Base-by-base conservation (phyloP, 1,284 basidiomycete genomes). In the Boletus austroedulis region DNA sequence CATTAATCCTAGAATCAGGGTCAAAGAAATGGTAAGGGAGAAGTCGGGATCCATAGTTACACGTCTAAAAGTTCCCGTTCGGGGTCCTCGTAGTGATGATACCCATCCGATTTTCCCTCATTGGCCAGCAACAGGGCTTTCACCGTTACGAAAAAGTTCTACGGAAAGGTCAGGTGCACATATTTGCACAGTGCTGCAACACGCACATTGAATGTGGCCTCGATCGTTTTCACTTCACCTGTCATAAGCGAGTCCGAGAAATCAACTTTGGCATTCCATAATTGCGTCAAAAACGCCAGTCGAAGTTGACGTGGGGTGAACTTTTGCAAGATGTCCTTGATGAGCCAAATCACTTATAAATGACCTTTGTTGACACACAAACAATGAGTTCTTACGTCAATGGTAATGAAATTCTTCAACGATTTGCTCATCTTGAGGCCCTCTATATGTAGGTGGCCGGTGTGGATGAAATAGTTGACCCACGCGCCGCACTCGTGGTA, bases 381-480 rank as follows among this genome's bases (percentile, higher is more conserved):
- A 34, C 14, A 41, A 41, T 14, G 38, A 31, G n/a, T 72, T n/a
- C 88, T 75, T 69, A 94, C 94, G 69, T 97, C 92, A 66, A 99
- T 97, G 9, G 96, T 97, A 69, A 99, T 98, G 69, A 99, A 99
- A 73, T 99, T 99, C 76, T 99, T 99, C 59, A 99, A 78, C 10
- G 94, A 97, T 77, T 99, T 99, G 78, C 92, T 95, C 97, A 99
- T 99, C 76, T 99, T 99, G 62, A 98, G 79, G 21, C 97, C 97
- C 74, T 98, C 95, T 67, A 99, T 99, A 75, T 99, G 95, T 38
- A 99, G 79, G 77, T 99, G 97, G 5, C 97, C 97, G 0, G 96
- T 99, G 75, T 99, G 97, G 55, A 99, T 77, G 78, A 99, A 99
- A 75, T 99, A 99, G 75, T 98, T 98, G 68, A 99, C 94, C 97